Evolutionary conservation across 2,329 filamentous ascomycete species (phyloP).

Genomic region (Trichoderma brevicompactum): DNA sequence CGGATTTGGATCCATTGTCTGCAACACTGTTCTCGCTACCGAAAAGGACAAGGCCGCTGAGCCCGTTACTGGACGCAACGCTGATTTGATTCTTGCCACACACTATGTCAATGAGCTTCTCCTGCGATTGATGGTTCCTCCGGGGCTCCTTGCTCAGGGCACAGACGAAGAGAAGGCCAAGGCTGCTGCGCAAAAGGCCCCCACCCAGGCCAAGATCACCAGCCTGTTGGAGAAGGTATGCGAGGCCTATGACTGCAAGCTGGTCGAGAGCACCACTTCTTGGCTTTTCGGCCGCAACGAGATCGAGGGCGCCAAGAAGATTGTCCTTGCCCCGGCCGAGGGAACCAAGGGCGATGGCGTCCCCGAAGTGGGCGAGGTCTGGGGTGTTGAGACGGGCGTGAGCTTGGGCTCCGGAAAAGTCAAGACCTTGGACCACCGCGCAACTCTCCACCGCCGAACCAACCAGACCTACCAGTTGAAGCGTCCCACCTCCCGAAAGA

Average conservation of each 20-base stretch:
- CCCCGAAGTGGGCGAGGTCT: constrained; percentile 89
- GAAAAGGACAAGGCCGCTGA: constrained; percentile 64
- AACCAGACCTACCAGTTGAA: constrained; percentile 91
- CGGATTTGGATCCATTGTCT: constrained; percentile 94
- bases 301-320: constrained; percentile 97
- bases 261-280: constrained; percentile 97
- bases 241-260: constrained; percentile 86
- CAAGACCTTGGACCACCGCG: constrained; percentile 84
- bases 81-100: constrained; percentile 87
- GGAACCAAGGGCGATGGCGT: constrained; percentile 88
- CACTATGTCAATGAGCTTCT: constrained; percentile 96
- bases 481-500: constrained; percentile 89
- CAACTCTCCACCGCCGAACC: constrained; percentile 92
- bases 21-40: constrained; percentile 82
- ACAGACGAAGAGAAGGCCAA: constrained; percentile 96
- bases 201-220: constrained; percentile 85
- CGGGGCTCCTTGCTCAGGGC: constrained; percentile 80
- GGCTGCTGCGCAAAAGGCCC: constrained; percentile 79
- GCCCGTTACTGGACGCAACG: constrained; percentile 73
- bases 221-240: constrained; percentile 87
- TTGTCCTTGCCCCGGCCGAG: constrained; percentile 85
- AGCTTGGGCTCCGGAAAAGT: constrained; percentile 91
- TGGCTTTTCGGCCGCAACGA: constrained; percentile 97
- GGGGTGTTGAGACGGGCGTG: constrained; percentile 96
- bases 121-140: constrained; percentile 85